Evolutionary conservation across 73 alveolate genomes (phyloP).

Genomic region (Paramecium biaurelia): DNA sequence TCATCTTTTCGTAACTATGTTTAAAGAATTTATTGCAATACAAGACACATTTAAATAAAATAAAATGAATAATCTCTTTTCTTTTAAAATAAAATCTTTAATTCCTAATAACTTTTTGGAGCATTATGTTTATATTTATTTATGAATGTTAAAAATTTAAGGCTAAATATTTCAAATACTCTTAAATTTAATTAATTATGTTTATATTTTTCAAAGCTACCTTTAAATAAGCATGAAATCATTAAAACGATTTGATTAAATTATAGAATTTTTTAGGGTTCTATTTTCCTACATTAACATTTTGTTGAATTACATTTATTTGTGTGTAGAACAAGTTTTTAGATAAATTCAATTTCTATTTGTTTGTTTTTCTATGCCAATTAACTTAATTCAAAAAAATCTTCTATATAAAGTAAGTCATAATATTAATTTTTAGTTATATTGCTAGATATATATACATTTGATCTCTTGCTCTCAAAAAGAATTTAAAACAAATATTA

Average conservation of each 20-base stretch:
- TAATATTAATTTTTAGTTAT: neutral
- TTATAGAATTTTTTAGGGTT: neutral
- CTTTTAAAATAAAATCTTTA: constrained; percentile 26
- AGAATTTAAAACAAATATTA: neutral
- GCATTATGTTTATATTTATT: neutral
- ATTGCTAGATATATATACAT: neutral
- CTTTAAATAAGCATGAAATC: neutral
- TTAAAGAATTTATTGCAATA: neutral
- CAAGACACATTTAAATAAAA: neutral
- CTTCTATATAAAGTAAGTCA: neutral
- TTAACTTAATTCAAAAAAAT: constrained; percentile 18
- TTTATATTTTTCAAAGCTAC: neutral
- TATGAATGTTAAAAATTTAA: neutral
- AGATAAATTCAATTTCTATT: neutral
- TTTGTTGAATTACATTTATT: neutral
- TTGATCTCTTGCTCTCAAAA: neutral
- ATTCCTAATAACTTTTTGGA: constrained; percentile 36
- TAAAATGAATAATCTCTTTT: neutral
- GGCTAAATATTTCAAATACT: neutral
- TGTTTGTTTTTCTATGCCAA: neutral
- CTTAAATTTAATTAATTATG: neutral
- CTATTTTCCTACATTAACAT: neutral
- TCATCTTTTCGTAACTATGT: neutral
- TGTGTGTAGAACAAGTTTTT: neutral
- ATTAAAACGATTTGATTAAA: neutral